Evolutionary conservation across 495 filamentous ascomycete species (phyloP).

Genomic region (Stereocaulon alpinum): DNA sequence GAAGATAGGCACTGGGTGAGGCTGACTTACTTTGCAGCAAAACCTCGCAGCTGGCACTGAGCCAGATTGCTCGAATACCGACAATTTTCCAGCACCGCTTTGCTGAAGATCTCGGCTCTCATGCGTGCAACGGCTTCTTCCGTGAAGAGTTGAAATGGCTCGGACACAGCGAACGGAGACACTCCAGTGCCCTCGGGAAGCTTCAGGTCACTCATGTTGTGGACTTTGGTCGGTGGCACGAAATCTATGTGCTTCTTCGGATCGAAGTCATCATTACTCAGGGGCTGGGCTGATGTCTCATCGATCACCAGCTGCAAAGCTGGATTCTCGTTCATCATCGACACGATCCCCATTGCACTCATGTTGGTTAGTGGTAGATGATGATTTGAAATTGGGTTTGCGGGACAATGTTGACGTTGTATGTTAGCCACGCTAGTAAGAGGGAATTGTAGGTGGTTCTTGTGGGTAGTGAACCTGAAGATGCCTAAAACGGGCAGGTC

Average conservation of each 20-base stretch:
- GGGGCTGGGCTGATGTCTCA: conserved; percentile 4
- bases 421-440: too few species aligned
- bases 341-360: conserved; percentile 19
- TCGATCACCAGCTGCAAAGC: conserved; percentile 23
- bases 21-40: conserved; percentile 49
- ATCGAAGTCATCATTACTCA: conserved; percentile 33
- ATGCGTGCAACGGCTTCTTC: conserved; percentile 54
- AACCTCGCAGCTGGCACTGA: conserved; percentile 57
- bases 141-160: conserved; percentile 65
- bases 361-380: conserved; percentile 12
- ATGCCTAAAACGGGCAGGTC: neutral
- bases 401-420: neutral
- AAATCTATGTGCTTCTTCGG: conserved; percentile 47
- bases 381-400: neutral
- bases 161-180: conserved; percentile 57
- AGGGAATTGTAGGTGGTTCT: neutral
- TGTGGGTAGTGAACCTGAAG: neutral
- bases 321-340: conserved; percentile 12
- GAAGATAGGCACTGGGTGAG: neutral
- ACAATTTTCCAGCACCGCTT: conserved; percentile 55
- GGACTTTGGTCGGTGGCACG: conserved; percentile 38
- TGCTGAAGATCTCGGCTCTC: conserved; percentile 53
- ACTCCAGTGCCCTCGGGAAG: conserved; percentile 46
- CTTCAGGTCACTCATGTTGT: conserved; percentile 53
- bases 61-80: conserved; percentile 54